Base-by-base conservation (phyloP, 2,329 filamentous ascomycete species). In the Onygenales sp. region DNA sequence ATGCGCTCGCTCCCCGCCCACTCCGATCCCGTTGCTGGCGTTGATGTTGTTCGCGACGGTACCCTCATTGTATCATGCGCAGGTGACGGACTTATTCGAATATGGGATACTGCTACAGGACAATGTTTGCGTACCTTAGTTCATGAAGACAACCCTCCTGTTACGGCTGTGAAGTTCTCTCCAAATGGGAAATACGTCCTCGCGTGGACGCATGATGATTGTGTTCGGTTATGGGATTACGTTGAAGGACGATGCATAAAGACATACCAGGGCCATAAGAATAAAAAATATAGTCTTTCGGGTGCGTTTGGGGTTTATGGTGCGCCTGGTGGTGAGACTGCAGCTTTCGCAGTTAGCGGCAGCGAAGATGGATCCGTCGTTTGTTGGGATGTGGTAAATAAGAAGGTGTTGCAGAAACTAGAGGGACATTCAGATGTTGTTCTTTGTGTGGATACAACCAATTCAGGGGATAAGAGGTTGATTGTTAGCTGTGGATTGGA, bases 41-140 rank as follows among this genome's bases (percentile, higher is more conserved):
- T 98, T 8, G 92, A 96, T 67, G 95, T 98, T 64, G 88, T 91
- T 55, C 77, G 85, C 57, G 93, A 98, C 65, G 93, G 93, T 2
- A 97, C 92, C 0, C 75, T 98, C 63, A 87, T 97, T 49, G 91
- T 86, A 42, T 94, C 87, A 58, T 97, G 93, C 65, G 89, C 88
- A 13, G 89, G 88, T 3, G 93, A 98, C 64, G 93, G 93, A 0
- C 71, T 95, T 57, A 93, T 94, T 48, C 86, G 93, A 53, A 86
- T 98, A 57, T 98, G 93, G 93, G 93, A 98, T 65, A 94, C 92
- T 0, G 85, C 84, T 14, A 96, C 92, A 2, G 93, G 93, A 2
- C 93, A 98, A 69, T 98, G 93, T 70, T 78, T 98, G 32, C 86
- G 91, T 50, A 98, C 93, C 0, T 80, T 98, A 2, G 89, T 98